phyloP scores from a whole-genome alignment of 2,329 filamentous ascomycete species.

The Chrysosporium keratinophilum region DNA sequence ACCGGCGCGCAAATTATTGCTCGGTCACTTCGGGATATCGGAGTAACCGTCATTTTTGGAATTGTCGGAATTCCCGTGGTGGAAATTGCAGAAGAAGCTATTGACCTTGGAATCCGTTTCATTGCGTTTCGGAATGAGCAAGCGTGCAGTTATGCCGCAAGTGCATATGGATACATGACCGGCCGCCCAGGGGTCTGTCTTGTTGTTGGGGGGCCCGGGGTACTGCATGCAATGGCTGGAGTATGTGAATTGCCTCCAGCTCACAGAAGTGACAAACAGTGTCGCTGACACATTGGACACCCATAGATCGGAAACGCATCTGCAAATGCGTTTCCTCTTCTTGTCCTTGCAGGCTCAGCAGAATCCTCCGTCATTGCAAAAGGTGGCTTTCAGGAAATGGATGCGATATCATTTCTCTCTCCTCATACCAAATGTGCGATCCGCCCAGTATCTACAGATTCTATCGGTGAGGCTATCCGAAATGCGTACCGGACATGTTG shows the following conservation, averaged over 20 bases:
- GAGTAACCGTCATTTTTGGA: slow-evolving; percentile 44
- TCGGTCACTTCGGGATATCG: slow-evolving; percentile 39
- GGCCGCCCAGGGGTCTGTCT: slow-evolving; percentile 48
- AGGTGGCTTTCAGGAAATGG: slow-evolving; percentile 49
- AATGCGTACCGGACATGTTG: slow-evolving; percentile 45
- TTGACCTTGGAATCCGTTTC: slow-evolving; percentile 48
- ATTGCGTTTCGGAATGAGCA: slow-evolving; percentile 52
- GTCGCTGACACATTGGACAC: slow-evolving; percentile 2
- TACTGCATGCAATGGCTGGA: slow-evolving; percentile 49
- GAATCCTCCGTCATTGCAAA: slow-evolving; percentile 44
- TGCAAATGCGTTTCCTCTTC: slow-evolving; percentile 46
- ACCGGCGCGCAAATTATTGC: slow-evolving; percentile 42
- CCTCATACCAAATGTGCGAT: slow-evolving; percentile 46
- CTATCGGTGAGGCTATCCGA: slow-evolving; percentile 39
- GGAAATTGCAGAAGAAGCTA: slow-evolving; percentile 48
- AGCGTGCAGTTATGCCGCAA: slow-evolving; percentile 48
- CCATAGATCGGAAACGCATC: slow-evolving; percentile 40
- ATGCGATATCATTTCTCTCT: slow-evolving; percentile 44
- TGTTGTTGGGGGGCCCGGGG: slow-evolving; percentile 50
- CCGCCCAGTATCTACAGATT: slow-evolving; percentile 38
- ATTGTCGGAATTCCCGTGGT: slow-evolving; percentile 48
- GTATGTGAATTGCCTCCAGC: slow-evolving; percentile 26
- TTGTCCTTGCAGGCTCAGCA: slow-evolving; percentile 45
- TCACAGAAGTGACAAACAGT: background rate
- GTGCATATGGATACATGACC: slow-evolving; percentile 49